A percentile compares a stretch with the other conserved stretches of the same genome.
Evolutionary conservation across 495 filamentous ascomycete species (phyloP).

Genomic region (Chaetomium fimeti): DNA sequence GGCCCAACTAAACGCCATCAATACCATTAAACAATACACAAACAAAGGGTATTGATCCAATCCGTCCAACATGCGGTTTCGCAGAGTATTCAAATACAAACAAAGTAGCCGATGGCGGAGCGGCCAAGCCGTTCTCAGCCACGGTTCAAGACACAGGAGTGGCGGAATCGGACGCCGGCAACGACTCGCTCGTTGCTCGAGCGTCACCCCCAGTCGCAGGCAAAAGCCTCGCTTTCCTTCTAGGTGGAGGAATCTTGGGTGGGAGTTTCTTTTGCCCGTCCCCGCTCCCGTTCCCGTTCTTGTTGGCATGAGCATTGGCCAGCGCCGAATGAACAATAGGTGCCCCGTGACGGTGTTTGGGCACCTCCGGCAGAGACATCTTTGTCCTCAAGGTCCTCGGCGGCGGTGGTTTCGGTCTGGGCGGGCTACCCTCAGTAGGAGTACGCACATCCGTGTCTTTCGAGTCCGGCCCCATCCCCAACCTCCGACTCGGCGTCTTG

Average conservation of each 20-base stretch:
- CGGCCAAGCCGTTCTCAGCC: not conserved
- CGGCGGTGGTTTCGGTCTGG: slow-evolving; percentile 18
- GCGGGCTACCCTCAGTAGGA: slow-evolving; percentile 20
- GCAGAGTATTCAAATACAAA: not conserved
- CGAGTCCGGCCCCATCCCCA: slow-evolving; percentile 30
- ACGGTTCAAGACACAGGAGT: slow-evolving; percentile 18
- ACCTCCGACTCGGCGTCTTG: slow-evolving; percentile 71
- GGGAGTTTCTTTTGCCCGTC: slow-evolving; percentile 49
- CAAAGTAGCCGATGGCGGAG: not conserved
- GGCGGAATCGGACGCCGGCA: slow-evolving; percentile 18
- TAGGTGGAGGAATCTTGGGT: slow-evolving; percentile 54
- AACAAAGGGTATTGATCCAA: not conserved
- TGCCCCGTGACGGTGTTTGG: slow-evolving; percentile 48
- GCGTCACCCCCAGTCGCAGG: slow-evolving; percentile 16
- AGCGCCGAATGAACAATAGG: slow-evolving; percentile 39
- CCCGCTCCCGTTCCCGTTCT: slow-evolving; percentile 4
- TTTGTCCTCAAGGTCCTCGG: slow-evolving; percentile 38
- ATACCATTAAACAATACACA: not conserved
- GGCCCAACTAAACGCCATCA: not conserved
- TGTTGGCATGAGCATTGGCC: slow-evolving; percentile 31
- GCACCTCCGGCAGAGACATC: slow-evolving; percentile 48
- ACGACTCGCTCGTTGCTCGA: slow-evolving; percentile 8
- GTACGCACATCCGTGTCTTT: slow-evolving; percentile 21
- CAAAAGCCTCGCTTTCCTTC: slow-evolving; percentile 47
- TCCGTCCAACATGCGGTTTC: not conserved